Conservation (phyloP, 306 rosid genomes). For the Cyamopsis tetragonoloba region DNA sequence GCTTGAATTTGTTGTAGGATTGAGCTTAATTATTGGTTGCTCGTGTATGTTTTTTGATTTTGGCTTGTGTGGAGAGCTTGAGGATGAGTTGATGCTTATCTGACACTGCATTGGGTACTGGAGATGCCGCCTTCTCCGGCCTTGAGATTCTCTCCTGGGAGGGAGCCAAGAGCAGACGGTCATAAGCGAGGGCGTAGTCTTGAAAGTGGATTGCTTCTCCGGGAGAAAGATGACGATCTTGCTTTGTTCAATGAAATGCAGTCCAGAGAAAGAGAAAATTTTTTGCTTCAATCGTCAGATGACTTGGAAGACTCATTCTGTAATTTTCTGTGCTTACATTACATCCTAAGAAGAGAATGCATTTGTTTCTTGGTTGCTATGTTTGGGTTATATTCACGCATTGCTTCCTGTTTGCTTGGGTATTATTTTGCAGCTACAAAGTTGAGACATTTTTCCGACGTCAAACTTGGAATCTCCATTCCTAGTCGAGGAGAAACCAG, state of each 20-base stretch:
- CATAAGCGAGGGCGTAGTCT: constrained; percentile 78
- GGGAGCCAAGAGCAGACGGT: constrained; percentile 46
- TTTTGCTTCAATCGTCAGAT: constrained; percentile 72
- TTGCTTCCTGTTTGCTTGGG: constrained; percentile 21
- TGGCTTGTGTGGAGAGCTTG: constrained; percentile 33
- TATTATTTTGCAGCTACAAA: constrained; percentile 52
- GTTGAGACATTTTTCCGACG: constrained; percentile 62
- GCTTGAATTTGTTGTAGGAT: constrained; percentile 7
- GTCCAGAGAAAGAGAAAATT: constrained; percentile 55
- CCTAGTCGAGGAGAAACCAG: constrained; percentile 72
- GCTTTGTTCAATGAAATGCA: constrained; percentile 80
- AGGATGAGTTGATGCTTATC: constrained; percentile 24
- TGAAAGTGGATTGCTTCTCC: constrained; percentile 54
- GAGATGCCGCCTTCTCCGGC: constrained; percentile 84
- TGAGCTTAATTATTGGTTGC: constrained; percentile 25
- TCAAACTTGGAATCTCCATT: constrained; percentile 66
- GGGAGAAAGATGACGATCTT: constrained; percentile 76
- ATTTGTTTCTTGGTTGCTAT: not conserved
- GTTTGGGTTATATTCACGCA: constrained; percentile 25
- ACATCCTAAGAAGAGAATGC: constrained; percentile 18
- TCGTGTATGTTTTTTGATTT: constrained; percentile 6
- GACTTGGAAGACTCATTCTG: constrained; percentile 68
- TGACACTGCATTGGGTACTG: constrained; percentile 27
- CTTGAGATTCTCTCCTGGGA: constrained; percentile 66
- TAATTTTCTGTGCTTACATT: constrained; percentile 36